phyloP scores from a whole-genome alignment of 2,329 filamentous ascomycete genomes.

The Catunica adiposa region DNA sequence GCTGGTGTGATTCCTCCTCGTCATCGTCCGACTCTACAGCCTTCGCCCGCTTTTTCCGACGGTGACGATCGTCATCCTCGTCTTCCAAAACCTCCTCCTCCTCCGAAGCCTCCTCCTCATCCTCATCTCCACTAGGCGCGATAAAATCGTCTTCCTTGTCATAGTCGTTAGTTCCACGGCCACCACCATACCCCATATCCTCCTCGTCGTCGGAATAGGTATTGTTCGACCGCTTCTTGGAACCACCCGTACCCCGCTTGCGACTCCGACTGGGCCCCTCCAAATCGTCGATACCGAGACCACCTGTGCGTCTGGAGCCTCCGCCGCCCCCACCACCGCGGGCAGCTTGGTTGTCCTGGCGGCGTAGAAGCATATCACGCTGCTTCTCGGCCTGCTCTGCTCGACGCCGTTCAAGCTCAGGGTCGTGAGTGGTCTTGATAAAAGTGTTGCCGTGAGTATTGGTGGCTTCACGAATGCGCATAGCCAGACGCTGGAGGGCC shows the following conservation, averaged over 20 bases:
- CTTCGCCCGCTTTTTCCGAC: slow-evolving; percentile 33
- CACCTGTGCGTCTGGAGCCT: slow-evolving; percentile 35
- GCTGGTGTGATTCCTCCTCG: slow-evolving; percentile 38
- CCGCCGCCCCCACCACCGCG: slow-evolving; percentile 38
- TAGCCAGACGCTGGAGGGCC: slow-evolving; percentile 51
- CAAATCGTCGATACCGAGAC: slow-evolving; percentile 51
- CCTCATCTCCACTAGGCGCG: slow-evolving; percentile 58
- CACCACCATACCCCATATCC: slow-evolving; percentile 44
- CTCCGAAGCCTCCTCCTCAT: slow-evolving; percentile 43
- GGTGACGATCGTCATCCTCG: slow-evolving; percentile 27
- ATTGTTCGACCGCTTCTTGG: slow-evolving; percentile 42
- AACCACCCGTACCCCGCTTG: slow-evolving; percentile 34
- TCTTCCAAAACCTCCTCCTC: slow-evolving; percentile 46
- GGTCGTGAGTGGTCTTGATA: slow-evolving; percentile 54
- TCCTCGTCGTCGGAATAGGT: slow-evolving; percentile 48
- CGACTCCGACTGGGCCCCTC: slow-evolving; percentile 39
- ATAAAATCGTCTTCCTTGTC: slow-evolving; percentile 68
- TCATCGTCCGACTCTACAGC: slow-evolving; percentile 31
- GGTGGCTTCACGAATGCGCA: slow-evolving; percentile 47
- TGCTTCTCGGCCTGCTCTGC: slow-evolving; percentile 63
- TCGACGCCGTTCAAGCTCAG: slow-evolving; percentile 56
- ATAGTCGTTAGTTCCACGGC: slow-evolving; percentile 57
- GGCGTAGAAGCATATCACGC: slow-evolving; percentile 47
- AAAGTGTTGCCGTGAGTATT: slow-evolving; percentile 44
- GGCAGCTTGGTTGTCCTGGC: slow-evolving; percentile 50